Conservation (phyloP, 1,139 yeast genomes). For the Protomyces arabidopsidicola region DNA sequence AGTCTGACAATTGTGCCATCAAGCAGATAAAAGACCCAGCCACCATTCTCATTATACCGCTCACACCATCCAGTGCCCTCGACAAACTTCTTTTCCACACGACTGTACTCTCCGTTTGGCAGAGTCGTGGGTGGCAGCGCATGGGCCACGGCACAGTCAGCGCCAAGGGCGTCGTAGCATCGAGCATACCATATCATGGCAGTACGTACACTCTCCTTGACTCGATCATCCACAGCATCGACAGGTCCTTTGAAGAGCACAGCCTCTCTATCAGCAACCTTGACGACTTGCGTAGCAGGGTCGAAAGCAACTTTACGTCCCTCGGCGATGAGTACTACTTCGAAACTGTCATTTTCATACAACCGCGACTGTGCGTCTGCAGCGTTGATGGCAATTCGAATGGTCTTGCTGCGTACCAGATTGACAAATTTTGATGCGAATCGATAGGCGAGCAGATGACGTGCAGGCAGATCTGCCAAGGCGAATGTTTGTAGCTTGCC, state of each 20-base stretch:
- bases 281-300: background rate
- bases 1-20: constrained; percentile 11
- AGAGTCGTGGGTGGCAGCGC: background rate
- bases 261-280: constrained; percentile 11
- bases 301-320: constrained; percentile 10
- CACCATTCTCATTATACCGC: background rate
- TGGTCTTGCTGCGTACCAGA: constrained; percentile 25
- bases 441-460: constrained; percentile 28
- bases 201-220: constrained; percentile 3
- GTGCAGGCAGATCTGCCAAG: constrained; percentile 29
- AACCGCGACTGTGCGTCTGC: constrained; percentile 9
- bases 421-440: constrained; percentile 28
- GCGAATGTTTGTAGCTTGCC: constrained; percentile 1
- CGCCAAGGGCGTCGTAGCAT: constrained; percentile 17
- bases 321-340: constrained; percentile 11
- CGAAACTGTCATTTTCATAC: constrained; percentile 15
- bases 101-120: background rate
- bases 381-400: constrained; percentile 19
- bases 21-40: constrained; percentile 15
- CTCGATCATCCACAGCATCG: background rate
- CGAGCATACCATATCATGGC: constrained; percentile 19
- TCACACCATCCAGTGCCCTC: constrained; percentile 27
- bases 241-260: constrained; percentile 18
- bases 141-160: background rate
- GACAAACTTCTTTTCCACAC: constrained; percentile 5